Base-by-base conservation (phyloP, 495 filamentous ascomycete species). In the Aspergillus nidulans region DNA sequence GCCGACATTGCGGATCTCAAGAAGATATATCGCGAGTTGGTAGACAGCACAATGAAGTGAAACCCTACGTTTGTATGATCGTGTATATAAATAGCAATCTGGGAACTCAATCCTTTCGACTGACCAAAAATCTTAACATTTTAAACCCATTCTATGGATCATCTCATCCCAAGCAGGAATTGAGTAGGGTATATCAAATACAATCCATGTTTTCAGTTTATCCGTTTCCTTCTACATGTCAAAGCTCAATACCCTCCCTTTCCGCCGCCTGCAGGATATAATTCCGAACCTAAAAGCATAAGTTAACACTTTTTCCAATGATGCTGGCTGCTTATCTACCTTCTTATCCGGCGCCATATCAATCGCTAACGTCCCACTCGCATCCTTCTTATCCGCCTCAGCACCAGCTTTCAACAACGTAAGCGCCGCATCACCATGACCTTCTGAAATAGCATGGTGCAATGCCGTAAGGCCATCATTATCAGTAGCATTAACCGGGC, bases 391-490 rank as follows among this genome's bases (percentile, higher is more conserved):
- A 54, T 90, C 88, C 5, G 80, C 80, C 66, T 92, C 91, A 0
- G 92, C 92, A 0, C 94, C 92, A 1, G 85, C 85, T 64, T 88
- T 95, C 24, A 98, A 69, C 46, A 98, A 67, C 13, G 85, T 75
- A 20, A 96, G 72, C 0, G 92, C 94, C 1, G 91, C 83, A 70
- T 96, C 90, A 0, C 92, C 94, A 68, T 96, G 92, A 0, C 94
- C 94, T 69, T 98, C 94, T 0, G 90, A 88, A 55, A 97, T 81
- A 2, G 88, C 94, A 73, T 99, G 95, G 70, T 99, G 94, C 64
- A 99, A 71, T 13, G 92, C 84, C 30, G 95, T 97, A 53, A 88
- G 77, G 1, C 92, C 92, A 51, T 88, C 82, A 9, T 75, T 73
- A 73, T 99, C 94, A n/a, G 85, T 86, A 15, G 91, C 86, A 66